Percentiles rank a stretch among this genome's conserved stretches.
phyloP scores from a whole-genome alignment of 2,329 filamentous ascomycete genomes.

The Scytalidium lignicola region DNA sequence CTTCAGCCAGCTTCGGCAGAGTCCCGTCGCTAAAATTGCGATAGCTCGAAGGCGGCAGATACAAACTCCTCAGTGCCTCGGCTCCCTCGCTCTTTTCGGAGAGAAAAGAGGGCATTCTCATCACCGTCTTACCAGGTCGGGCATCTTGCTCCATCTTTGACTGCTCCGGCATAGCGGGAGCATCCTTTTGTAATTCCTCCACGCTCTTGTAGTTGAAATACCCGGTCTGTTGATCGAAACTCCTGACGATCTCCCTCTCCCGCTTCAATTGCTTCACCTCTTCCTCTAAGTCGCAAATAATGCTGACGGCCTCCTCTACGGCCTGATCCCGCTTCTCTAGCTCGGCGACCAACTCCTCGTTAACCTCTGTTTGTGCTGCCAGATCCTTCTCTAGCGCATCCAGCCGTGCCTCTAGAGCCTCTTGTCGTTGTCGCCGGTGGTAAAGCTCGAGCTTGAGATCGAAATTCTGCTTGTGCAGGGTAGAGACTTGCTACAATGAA shows the following conservation, averaged over 20 bases:
- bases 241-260: constrained; percentile 49
- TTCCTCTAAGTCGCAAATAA: constrained; percentile 63
- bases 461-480: constrained; percentile 70
- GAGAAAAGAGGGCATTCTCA: constrained; percentile 60
- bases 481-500: constrained; percentile 53
- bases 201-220: constrained; percentile 5
- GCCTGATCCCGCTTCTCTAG: constrained; percentile 65
- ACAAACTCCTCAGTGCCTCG: constrained; percentile 56
- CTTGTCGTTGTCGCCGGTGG: constrained; percentile 61
- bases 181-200: not conserved
- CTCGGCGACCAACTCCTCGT: constrained; percentile 53
- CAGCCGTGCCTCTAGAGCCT: constrained; percentile 51
- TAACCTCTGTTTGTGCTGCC: constrained; percentile 43
- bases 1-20: constrained; percentile 42
- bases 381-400: constrained; percentile 43
- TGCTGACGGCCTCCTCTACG: constrained; percentile 63
- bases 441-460: constrained; percentile 70
- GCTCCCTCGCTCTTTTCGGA: constrained; percentile 55
- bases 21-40: constrained; percentile 40
- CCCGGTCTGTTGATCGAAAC: constrained; percentile 35
- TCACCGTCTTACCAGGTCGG: constrained; percentile 31
- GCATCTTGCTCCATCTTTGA: not conserved
- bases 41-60: constrained; percentile 32
- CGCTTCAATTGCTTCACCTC: constrained; percentile 47
- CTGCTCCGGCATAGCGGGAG: not conserved